Evolutionary conservation across 2,329 filamentous ascomycete species (phyloP), one percentile per base, ranked within the genome.

Genomic region (Talaromyces sp.): DNA sequence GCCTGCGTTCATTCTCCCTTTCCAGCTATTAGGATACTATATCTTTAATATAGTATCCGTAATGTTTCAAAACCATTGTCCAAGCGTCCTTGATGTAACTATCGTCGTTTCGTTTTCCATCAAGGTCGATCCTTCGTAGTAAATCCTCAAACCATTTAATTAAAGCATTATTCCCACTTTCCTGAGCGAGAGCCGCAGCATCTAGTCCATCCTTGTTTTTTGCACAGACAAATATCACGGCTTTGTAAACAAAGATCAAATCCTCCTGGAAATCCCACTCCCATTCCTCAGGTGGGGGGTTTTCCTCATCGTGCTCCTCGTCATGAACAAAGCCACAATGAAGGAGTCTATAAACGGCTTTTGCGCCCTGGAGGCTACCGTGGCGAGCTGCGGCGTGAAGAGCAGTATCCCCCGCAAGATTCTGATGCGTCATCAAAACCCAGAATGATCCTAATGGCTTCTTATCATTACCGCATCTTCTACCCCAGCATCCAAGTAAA

Each of bases 161-260:
- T 56, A 36, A 22, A 56, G 53, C 29, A 56, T 54, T 34, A 54
- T 54, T 54, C 49, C 49, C 49, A 54, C 49, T 54, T 54, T 54
- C 49, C 27, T 34, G 49, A 54, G 49, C 49, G 25, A 54, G 49
- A 54, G 58, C 58, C 13, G 58, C 58, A 60, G 58, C 58, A 61
- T 61, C 43, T 19, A n/a, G 58, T 25, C 58, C 58, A 61, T 38
- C 58, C 22, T 36, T 22, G 19, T 61, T 51, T 22, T 34, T 61
- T 13, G 58, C 34, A 27, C 58, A 27, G 27, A 51, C 58, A 51
- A 49, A 38, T 36, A 61, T 27, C 19, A 51, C 19, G 10, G 43
- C 10, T 38, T 40, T 31, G 19, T 43, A 49, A 22, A 38, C n/a
- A n/a, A 40, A n/a, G 27, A 25, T 7, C 8, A 31, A 36, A 15